phyloP scores from a whole-genome alignment of 495 filamentous ascomycete genomes.

The Aspergillus baeticus region DNA sequence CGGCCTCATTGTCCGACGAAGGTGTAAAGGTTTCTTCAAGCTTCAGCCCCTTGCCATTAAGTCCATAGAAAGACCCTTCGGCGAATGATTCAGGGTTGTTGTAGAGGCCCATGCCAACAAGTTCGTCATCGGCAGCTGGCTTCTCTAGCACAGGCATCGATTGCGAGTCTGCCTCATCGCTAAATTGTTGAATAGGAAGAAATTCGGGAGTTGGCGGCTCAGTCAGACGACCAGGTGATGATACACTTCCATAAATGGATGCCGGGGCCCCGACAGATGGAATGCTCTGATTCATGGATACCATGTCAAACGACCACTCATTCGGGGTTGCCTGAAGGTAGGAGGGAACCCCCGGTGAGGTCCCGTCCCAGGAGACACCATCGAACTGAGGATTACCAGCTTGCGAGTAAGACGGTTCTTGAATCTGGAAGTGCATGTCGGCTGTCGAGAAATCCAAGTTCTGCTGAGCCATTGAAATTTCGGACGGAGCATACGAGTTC shows the following conservation, averaged over 20 bases:
- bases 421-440: constrained; percentile 38
- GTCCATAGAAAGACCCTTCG: constrained; percentile 44
- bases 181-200: constrained; percentile 45
- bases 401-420: constrained; percentile 38
- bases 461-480: constrained; percentile 28
- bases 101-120: constrained; percentile 84
- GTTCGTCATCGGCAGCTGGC: constrained; percentile 60
- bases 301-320: constrained; percentile 40
- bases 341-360: constrained; percentile 16
- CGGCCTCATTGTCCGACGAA: constrained; percentile 55
- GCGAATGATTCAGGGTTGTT: constrained; percentile 57
- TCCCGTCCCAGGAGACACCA: constrained; percentile 31
- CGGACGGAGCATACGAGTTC: constrained; percentile 30
- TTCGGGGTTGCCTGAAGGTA: constrained; percentile 30
- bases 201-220: constrained; percentile 65
- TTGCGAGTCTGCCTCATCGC: constrained; percentile 18
- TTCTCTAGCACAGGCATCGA: constrained; percentile 11
- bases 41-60: constrained; percentile 71
- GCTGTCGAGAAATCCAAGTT: constrained; percentile 28
- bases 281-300: constrained; percentile 38
- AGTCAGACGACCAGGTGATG: constrained; percentile 38
- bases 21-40: constrained; percentile 82
- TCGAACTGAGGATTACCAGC: constrained; percentile 44
- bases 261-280: constrained; percentile 31
- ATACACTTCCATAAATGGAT: constrained; percentile 39